Evolutionary conservation across 2,329 filamentous ascomycete species (phyloP).

Genomic region (Coniochaeta hoffmannii): DNA sequence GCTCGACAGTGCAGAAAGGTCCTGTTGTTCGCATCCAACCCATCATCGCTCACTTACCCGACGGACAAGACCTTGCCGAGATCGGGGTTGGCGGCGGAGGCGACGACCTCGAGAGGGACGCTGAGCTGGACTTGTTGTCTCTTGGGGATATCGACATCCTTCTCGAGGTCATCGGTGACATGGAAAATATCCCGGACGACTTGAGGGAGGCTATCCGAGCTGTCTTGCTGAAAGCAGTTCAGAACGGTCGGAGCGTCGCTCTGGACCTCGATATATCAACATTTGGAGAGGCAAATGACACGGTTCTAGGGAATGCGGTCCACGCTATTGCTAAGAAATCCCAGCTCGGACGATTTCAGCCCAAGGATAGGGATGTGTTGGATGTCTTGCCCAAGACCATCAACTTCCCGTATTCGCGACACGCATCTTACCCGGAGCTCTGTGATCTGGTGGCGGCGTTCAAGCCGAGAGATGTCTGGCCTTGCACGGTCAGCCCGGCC

Average conservation of each 20-base stretch:
- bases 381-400: constrained; percentile 33
- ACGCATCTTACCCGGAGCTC: constrained; percentile 79
- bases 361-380: not conserved
- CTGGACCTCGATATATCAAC: constrained; percentile 22
- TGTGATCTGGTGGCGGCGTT: constrained; percentile 63
- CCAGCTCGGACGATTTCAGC: constrained; percentile 5
- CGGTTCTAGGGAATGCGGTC: constrained; percentile 16
- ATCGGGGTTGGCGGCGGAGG: constrained; percentile 72
- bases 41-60: constrained; percentile 57
- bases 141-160: constrained; percentile 14
- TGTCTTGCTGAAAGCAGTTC: constrained; percentile 10
- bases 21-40: constrained; percentile 70
- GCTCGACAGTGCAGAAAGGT: constrained; percentile 35
- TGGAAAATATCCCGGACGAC: constrained; percentile 10
- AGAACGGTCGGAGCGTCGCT: constrained; percentile 23
- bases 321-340: constrained; percentile 17
- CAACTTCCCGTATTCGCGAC: constrained; percentile 77
- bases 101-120: constrained; percentile 62
- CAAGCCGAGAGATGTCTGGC: constrained; percentile 68
- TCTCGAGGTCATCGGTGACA: constrained; percentile 15
- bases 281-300: constrained; percentile 21
- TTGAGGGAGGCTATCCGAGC: constrained; percentile 15
- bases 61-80: constrained; percentile 62
- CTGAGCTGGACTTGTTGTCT: constrained; percentile 56
- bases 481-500: constrained; percentile 63